Base-by-base conservation (phyloP, 2,329 filamentous ascomycete species). In the Magnaporthiopsis poae region DNA sequence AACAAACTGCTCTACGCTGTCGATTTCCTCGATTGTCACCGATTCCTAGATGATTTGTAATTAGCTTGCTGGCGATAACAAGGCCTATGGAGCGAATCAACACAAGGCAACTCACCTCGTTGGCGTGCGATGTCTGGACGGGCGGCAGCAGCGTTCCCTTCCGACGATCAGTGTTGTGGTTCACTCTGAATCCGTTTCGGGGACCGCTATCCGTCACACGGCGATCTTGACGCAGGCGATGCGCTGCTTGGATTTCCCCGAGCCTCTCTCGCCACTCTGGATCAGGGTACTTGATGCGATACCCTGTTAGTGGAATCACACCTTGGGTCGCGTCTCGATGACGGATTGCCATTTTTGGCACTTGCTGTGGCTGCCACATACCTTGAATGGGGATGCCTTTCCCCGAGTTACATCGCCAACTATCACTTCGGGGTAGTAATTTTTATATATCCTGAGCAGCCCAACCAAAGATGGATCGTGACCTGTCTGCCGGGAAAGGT, bases 381-480 rank as follows among this genome's bases (percentile, higher is more conserved):
- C 84, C 75, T 85, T 87, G 75, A 89, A 89, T 0, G 85, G 81
- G 4, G 85, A 84, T 0, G 86, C 86, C 68, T 84, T 83, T 56
- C 86, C 86, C 65, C 81, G 80, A 36, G 86, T 84, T 4, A 85
- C 80, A 69, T 89, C 88, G 29, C 89, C 90, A 18, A 94, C 84
- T 68, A 96, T 91, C 66, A 96, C 91, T 74, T 96, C 91, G 0
- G 92, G 91, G 72, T 94, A 96, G 76, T 94, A 96, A 74, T 94
- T 91, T 74, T 95, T 95, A 79, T 89, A 96, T n/a, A 94, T 86
- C 66, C 89, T 85, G 64, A 96, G 79, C 25, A 96, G 80, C 3
- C 90, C 90, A 56, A 90, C 82, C 52, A 96, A 79, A 65, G 87
- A 84, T 63, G 88, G 89, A 66, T 96, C 92, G 72, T 90, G 89